Conservation (phyloP, 2,329 filamentous ascomycete genomes). For the Ceratocystis diversiconidia region DNA sequence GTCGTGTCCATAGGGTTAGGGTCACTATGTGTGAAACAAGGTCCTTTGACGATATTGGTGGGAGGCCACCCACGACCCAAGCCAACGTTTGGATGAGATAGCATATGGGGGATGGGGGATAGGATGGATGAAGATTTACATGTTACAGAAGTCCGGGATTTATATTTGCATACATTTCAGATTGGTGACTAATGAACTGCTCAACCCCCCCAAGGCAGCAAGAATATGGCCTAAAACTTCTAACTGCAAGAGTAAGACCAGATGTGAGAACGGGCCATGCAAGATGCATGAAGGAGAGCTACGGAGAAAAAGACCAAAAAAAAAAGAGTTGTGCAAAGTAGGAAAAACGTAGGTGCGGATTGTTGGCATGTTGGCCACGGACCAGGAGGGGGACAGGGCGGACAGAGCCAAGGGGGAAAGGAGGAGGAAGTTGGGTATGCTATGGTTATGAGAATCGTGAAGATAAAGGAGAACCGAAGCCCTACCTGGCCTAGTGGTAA, state of each 20-base stretch:
- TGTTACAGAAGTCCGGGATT: not conserved
- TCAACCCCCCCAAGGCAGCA: not conserved
- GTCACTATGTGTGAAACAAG: not conserved
- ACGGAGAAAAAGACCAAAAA: not conserved
- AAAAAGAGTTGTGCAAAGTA: not conserved
- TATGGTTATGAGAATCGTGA: not conserved
- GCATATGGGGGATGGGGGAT: not conserved
- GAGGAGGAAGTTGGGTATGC: not conserved
- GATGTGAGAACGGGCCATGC: not conserved
- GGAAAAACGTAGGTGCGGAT: not conserved
- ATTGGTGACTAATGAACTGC: not conserved
- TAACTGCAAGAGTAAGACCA: not conserved
- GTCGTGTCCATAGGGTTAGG: not conserved
- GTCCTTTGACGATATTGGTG: not conserved
- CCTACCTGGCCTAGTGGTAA: too few species aligned
- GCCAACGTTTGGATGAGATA: not conserved
- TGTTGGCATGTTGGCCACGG: not conserved
- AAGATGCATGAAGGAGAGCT: not conserved
- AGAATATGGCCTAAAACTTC: not conserved
- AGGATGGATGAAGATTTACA: not conserved
- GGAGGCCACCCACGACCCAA: not conserved
- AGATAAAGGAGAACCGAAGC: too few species aligned
- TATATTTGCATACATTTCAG: constrained; percentile 1
- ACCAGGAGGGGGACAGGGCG: not conserved
- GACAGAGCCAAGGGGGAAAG: not conserved